A percentile compares a stretch with the other conserved stretches of the same genome.
Conservation (phyloP, 1,284 basidiomycete species). For the Termitomyces sp. region DNA sequence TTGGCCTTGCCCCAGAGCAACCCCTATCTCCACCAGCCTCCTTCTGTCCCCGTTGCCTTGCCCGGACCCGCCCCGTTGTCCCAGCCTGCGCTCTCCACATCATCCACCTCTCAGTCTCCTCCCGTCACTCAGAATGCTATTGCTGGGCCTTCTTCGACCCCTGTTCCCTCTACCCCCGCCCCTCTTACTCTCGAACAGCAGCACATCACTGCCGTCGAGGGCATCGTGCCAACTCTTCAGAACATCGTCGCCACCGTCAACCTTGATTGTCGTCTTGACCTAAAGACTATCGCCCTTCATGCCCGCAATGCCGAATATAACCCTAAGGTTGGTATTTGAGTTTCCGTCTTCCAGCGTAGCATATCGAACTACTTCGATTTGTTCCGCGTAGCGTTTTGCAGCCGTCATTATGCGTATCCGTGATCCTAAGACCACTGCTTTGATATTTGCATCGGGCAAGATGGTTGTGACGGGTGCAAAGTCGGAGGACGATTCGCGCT, state of each 20-base stretch:
- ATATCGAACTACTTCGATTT: constrained; percentile 58
- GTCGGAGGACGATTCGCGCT: constrained; percentile 94
- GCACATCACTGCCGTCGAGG: constrained; percentile 91
- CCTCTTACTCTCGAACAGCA: constrained; percentile 82
- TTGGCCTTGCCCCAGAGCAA: constrained; percentile 41
- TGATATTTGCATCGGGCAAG: constrained; percentile 99
- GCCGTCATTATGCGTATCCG: constrained; percentile 99
- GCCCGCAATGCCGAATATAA: constrained; percentile 99
- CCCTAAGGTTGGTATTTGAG: constrained; percentile 85
- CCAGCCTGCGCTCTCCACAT: constrained; percentile 32
- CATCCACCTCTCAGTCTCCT: constrained; percentile 23
- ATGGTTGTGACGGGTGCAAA: constrained; percentile 99
- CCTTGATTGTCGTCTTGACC: constrained; percentile 91
- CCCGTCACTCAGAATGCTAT: constrained; percentile 24
- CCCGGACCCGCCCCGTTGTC: constrained; percentile 41
- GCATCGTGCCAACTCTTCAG: constrained; percentile 92
- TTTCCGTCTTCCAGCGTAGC: constrained; percentile 38
- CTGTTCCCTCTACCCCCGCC: constrained; percentile 52
- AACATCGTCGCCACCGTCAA: constrained; percentile 99
- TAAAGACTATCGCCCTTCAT: constrained; percentile 98
- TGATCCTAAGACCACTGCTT: constrained; percentile 98
- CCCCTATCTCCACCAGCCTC: constrained; percentile 27
- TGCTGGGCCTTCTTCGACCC: constrained; percentile 48
- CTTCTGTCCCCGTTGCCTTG: constrained; percentile 27
- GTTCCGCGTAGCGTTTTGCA: constrained; percentile 90